Percentiles rank a stretch among this genome's conserved stretches.
phyloP scores from a whole-genome alignment of 164 flowering plant species.

The Tetrastigma voinierianum region DNA sequence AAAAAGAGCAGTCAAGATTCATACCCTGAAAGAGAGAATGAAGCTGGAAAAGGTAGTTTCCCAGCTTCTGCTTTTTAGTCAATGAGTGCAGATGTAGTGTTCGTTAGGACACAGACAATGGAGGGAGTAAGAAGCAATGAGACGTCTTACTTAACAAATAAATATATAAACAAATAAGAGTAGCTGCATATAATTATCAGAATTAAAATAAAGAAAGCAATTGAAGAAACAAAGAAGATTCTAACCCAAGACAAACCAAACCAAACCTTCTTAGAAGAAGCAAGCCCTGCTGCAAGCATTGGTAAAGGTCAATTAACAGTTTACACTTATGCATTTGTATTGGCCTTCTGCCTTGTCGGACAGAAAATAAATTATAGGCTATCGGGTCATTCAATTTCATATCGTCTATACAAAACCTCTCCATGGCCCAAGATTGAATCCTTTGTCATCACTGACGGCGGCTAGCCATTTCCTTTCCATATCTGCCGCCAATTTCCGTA shows the following conservation, averaged over 20 bases:
- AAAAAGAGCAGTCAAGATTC: not conserved
- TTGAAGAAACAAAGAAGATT: too few relatives aligned
- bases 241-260: too few relatives aligned
- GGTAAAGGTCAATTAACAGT: too few relatives aligned
- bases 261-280: too few relatives aligned
- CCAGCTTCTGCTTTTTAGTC: conserved; percentile 12
- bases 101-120: conserved; percentile 6
- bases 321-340: too few relatives aligned
- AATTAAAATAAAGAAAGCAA: too few relatives aligned
- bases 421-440: not conserved
- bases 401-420: not conserved
- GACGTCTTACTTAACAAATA: not conserved
- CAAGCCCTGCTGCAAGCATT: too few relatives aligned
- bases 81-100: conserved; percentile 6
- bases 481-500: conserved; percentile 13
- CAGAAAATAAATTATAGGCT: too few relatives aligned
- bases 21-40: not conserved
- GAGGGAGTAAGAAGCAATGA: conserved; percentile 9
- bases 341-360: too few relatives aligned
- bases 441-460: not conserved
- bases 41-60: not conserved
- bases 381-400: too few relatives aligned
- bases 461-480: not conserved
- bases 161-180: too few relatives aligned
- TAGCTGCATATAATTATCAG: too few relatives aligned